A percentile compares a stretch with the other conserved stretches of the same genome.
phyloP scores from a whole-genome alignment of 2,329 filamentous ascomycete genomes.

The Coniochaeta ligniaria region DNA sequence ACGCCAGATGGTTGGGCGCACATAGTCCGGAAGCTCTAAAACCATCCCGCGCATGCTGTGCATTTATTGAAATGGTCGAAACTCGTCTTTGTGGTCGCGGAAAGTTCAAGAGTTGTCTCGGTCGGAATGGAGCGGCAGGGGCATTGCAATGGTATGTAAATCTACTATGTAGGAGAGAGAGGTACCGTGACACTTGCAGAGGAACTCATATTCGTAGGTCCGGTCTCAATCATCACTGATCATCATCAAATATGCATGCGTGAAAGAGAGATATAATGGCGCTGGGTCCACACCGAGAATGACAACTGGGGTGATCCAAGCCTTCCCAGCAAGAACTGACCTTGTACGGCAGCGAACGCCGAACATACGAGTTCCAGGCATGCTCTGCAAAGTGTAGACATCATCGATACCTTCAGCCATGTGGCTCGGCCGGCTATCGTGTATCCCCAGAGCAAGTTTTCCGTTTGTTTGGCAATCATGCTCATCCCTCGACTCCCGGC shows the following conservation, averaged over 20 bases:
- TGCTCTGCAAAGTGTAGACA: background rate
- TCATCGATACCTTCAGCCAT: background rate
- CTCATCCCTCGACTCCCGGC: background rate
- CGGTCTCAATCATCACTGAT: no score
- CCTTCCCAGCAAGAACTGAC: background rate
- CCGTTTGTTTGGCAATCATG: background rate
- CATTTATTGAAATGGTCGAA: background rate
- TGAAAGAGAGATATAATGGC: no score
- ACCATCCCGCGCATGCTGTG: background rate
- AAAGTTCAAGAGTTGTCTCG: background rate
- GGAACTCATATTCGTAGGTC: no score
- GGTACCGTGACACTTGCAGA: background rate
- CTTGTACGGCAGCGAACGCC: background rate
- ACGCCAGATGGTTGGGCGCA: background rate
- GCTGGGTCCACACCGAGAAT: background rate
- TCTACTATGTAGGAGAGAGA: background rate
- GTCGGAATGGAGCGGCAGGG: background rate
- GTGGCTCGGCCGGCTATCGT: background rate
- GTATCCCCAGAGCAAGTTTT: background rate
- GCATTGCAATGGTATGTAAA: background rate
- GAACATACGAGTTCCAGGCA: background rate
- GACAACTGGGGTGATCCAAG: background rate
- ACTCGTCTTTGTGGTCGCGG: background rate
- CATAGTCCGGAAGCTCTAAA: background rate
- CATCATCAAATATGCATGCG: no score